Percentiles rank a stretch among this genome's conserved stretches.
Conservation (phyloP, 768 basidiomycete genomes). For the Hygrocybe coccinea region DNA sequence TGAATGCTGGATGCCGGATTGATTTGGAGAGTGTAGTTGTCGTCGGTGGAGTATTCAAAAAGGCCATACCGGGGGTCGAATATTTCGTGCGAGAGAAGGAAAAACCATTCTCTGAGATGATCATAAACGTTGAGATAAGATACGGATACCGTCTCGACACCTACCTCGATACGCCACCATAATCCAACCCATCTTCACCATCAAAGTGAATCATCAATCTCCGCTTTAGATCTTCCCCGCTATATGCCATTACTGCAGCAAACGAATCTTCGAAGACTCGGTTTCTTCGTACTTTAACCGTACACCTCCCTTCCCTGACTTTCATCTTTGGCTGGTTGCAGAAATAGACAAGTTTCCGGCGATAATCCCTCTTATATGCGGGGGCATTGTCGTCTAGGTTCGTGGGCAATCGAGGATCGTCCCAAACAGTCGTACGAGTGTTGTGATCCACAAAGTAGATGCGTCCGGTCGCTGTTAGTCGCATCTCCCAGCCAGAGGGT, state of each 20-base stretch:
- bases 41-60: slow-evolving; percentile 75
- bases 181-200: slow-evolving; percentile 75
- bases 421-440: slow-evolving; percentile 86
- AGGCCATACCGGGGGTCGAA: slow-evolving; percentile 81
- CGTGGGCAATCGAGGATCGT: slow-evolving; percentile 82
- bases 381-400: slow-evolving; percentile 83
- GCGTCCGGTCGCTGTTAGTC: slow-evolving; percentile 74
- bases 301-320: slow-evolving; percentile 72
- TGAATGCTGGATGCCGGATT: slow-evolving; percentile 73
- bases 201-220: slow-evolving; percentile 72
- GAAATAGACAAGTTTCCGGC: slow-evolving; percentile 90
- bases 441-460: slow-evolving; percentile 95
- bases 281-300: slow-evolving; percentile 74
- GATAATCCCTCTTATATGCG: slow-evolving; percentile 93
- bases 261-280: slow-evolving; percentile 87
- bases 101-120: slow-evolving; percentile 71
- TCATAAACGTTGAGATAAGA: slow-evolving; percentile 4
- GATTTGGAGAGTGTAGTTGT: slow-evolving; percentile 78
- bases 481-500: slow-evolving; percentile 94
- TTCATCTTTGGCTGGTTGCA: slow-evolving; percentile 85
- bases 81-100: slow-evolving; percentile 76
- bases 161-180: slow-evolving; percentile 71
- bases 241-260: slow-evolving; percentile 75
- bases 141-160: slow-evolving; percentile 11
- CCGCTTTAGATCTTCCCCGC: slow-evolving; percentile 65